These are phyloP conservation scores for Sugiyamaella floridensis DNA, from an alignment of 805 yeast genomes.

Conservation along the genomic window DNA sequence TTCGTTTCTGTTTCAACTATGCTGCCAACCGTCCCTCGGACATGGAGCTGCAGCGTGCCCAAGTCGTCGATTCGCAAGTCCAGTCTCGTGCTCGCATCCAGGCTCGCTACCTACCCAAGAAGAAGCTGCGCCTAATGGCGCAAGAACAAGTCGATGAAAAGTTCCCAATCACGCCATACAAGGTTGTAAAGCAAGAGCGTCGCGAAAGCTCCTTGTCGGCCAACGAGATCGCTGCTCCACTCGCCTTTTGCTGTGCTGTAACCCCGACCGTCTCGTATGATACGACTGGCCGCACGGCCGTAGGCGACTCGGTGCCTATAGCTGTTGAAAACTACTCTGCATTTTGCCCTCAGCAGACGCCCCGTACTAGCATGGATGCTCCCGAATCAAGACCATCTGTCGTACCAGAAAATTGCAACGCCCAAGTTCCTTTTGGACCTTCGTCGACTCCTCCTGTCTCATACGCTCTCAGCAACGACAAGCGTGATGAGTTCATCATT, in stretches of 20 bases:
- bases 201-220: background rate
- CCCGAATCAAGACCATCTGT: too few relatives aligned
- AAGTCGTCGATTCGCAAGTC: conserved; percentile 2
- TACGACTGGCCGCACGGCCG: background rate
- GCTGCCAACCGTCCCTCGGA: conserved; percentile 17
- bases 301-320: background rate
- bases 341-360: too few relatives aligned
- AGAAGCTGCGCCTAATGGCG: conserved; percentile 24
- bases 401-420: too few relatives aligned
- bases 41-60: conserved; percentile 7
- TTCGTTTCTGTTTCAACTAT: conserved; percentile 27
- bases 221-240: background rate
- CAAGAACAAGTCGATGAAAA: conserved; percentile 25
- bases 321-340: background rate
- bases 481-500: background rate
- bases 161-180: conserved; percentile 28
- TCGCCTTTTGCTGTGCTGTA: background rate
- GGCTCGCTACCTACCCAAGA: conserved; percentile 10
- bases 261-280: background rate
- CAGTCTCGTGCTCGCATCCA: conserved; percentile 10
- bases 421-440: background rate
- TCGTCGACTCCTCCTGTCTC: background rate
- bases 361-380: too few relatives aligned
- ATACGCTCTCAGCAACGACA: background rate
- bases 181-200: conserved; percentile 14